Percentiles rank a stretch among this genome's conserved stretches.
phyloP scores from a whole-genome alignment of 164 flowering plant species.

The Liquidambar formosana region DNA sequence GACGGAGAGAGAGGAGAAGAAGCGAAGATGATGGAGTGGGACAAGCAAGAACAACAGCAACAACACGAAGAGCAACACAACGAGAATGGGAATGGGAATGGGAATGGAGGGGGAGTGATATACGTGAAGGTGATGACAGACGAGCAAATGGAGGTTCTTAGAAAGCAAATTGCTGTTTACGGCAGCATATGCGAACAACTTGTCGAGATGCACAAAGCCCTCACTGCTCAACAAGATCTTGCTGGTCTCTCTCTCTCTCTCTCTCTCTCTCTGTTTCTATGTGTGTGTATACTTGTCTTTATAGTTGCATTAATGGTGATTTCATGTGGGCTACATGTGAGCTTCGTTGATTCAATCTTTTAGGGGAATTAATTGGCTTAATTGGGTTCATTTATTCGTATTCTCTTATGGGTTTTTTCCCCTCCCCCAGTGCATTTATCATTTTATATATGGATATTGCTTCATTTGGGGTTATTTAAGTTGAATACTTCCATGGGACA shows the following conservation, averaged over 20 bases:
- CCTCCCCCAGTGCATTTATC: too few species aligned
- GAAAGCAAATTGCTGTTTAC: conserved; percentile 72
- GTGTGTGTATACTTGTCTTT: not conserved
- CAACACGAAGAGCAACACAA: conserved; percentile 6
- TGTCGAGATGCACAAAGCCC: conserved; percentile 70
- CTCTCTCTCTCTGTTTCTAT: not conserved
- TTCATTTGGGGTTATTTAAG: too few species aligned
- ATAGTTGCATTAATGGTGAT: too few species aligned
- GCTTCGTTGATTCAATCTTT: too few species aligned
- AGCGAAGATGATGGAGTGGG: conserved; percentile 21
- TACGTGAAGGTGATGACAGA: conserved; percentile 84
- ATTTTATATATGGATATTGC: too few species aligned
- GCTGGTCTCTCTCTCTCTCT: conserved; percentile 40
- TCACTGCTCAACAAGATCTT: conserved; percentile 62
- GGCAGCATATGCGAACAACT: conserved; percentile 82
- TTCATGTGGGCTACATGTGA: too few species aligned
- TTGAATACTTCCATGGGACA: too few species aligned
- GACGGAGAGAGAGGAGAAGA: not conserved
- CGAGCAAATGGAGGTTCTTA: conserved; percentile 77
- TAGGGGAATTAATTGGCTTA: too few species aligned
- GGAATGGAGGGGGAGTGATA: conserved; percentile 29
- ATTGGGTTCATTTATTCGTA: too few species aligned
- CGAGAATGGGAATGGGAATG: conserved; percentile 18
- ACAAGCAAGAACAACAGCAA: conserved; percentile 16
- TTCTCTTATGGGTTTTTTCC: too few species aligned